Base-by-base conservation (phyloP, 176 grass and related monocot genomes). In the Carex myosuroides region DNA sequence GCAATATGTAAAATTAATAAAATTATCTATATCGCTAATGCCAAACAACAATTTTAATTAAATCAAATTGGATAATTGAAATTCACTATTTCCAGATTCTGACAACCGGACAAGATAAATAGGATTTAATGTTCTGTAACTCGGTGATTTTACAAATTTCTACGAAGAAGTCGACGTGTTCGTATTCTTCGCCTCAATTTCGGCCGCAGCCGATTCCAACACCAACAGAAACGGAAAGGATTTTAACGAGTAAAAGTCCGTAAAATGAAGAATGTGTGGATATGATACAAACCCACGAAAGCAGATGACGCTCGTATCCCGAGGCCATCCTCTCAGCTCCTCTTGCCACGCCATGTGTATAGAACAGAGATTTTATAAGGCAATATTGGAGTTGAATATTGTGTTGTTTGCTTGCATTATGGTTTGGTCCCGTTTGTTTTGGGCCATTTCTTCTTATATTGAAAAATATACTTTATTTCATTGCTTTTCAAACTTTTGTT, bases 81-180 rank as follows among this genome's bases (percentile, higher is more conserved):
- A 64, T 64, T 63, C 61, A 48, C 60, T 83, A 83, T 83, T 83
- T 64, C 42, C 61, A 83, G 39, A 69, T 83, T 83, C 81, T 64
- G 81, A 68, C 81, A 83, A 52, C 80, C 60, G 61, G 46, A 83
- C 61, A 66, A 78, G 73, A 78, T 78, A 78, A 77, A 78, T 57
- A 16, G 73, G 44, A 77, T 56, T 56, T 33, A 55, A 77, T 77
- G 73, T 77, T 77, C 24, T 17, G 24, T 10, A 2, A 30, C 14
- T 6, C 3, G 9, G 2, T 35, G 13, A 18, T 18, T 78, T 3
- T 81, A 81, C 79, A 22, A 13, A 26, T 3, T 0, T 81, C 57
- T 48, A 81, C 79, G 0, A 13, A 6, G 9, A 4, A 13, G 9
- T 64, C 5, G 10, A 56, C 75, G 24, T 48, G 37, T 22, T 44